Conservation (phyloP, 2,329 filamentous ascomycete species). For the Sclerotiophoma versabilis region DNA sequence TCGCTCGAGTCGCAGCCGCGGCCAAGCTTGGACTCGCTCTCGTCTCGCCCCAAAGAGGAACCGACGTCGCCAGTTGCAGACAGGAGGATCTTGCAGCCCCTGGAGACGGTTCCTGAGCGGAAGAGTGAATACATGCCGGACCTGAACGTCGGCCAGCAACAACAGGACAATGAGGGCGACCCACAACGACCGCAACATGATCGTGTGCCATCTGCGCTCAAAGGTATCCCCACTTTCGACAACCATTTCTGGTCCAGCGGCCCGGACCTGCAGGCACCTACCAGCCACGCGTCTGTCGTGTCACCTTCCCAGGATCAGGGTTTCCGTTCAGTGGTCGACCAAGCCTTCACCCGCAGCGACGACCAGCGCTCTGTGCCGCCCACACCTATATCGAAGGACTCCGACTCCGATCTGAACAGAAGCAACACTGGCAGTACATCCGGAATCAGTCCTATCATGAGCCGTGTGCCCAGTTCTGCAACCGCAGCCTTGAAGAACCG, state of each 20-base stretch:
- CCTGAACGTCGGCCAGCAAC: conserved; percentile 23
- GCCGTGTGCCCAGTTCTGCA: conserved; percentile 58
- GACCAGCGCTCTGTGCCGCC: conserved; percentile 61
- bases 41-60: conserved; percentile 34
- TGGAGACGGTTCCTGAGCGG: conserved; percentile 64
- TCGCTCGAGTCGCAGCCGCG: conserved; percentile 63
- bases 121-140: conserved; percentile 67
- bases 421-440: conserved; percentile 70
- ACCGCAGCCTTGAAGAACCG: conserved; percentile 48
- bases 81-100: conserved; percentile 35
- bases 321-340: conserved; percentile 63
- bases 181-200: conserved; percentile 18
- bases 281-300: conserved; percentile 20
- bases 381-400: conserved; percentile 57
- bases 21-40: conserved; percentile 63
- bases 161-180: conserved; percentile 14
- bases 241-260: conserved; percentile 38
- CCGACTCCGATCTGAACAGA: conserved; percentile 57
- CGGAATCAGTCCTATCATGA: conserved; percentile 71
- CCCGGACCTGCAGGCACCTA: conserved; percentile 19
- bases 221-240: conserved; percentile 33
- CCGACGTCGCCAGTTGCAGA: conserved; percentile 29
- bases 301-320: conserved; percentile 35
- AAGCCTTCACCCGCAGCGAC: conserved; percentile 68
- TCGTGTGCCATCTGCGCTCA: conserved; percentile 22